These are phyloP conservation scores for Spergularia azorica DNA, from an alignment of 179 eudicot genomes.

Conservation along the genomic window DNA sequence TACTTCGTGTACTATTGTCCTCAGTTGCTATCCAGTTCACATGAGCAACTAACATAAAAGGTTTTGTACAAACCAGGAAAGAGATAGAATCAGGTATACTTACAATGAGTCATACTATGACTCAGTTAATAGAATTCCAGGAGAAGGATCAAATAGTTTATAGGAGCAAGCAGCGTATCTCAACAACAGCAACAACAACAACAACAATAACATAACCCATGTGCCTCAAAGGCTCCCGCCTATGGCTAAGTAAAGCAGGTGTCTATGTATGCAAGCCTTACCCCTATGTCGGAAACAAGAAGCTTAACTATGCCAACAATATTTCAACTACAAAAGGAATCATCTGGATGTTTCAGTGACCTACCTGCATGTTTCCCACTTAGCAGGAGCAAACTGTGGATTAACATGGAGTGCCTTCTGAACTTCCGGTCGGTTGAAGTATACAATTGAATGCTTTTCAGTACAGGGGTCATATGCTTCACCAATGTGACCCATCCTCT, in stretches of 20 bases:
- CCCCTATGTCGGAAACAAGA: not conserved
- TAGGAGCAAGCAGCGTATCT: too few species aligned
- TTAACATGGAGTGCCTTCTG: constrained; percentile 88
- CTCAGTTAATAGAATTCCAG: not conserved
- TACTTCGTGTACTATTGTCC: not conserved
- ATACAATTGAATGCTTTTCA: constrained; percentile 73
- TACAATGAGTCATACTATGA: not conserved
- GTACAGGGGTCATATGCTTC: constrained; percentile 92
- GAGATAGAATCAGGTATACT: not conserved
- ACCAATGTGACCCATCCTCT: constrained; percentile 63
- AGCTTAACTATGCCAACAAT: constrained; percentile 3
- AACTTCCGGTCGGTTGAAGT: constrained; percentile 91
- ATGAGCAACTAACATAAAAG: not conserved
- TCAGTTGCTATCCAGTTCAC: not conserved
- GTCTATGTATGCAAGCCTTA: too few species aligned
- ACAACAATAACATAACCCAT: too few species aligned
- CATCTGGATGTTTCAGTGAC: not conserved
- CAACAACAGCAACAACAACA: not conserved
- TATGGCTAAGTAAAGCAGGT: too few species aligned
- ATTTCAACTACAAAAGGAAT: constrained; percentile 1
- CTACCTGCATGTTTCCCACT: constrained; percentile 96
- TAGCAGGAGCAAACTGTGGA: constrained; percentile 51
- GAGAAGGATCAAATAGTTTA: constrained; percentile 2
- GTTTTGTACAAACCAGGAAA: not conserved
- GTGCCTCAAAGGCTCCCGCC: too few species aligned